A percentile compares a stretch with the other conserved stretches of the same genome.
phyloP scores from a whole-genome alignment of 2,329 filamentous ascomycete genomes.

The Teratosphaeriaceae sp. region DNA sequence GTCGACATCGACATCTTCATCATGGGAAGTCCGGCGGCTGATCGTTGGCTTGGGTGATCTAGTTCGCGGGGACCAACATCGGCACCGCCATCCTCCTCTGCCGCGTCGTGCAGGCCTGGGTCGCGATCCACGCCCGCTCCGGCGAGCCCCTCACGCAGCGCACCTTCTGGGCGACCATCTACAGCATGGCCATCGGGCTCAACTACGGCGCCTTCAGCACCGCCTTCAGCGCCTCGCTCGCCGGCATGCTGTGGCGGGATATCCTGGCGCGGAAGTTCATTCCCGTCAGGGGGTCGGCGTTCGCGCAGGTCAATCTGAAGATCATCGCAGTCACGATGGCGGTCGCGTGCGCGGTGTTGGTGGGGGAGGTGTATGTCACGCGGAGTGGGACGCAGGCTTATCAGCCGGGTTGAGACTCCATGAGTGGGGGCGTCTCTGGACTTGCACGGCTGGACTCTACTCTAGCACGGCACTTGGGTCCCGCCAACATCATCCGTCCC shows the following conservation, averaged over 20 bases:
- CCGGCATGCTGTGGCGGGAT: slow-evolving; percentile 65
- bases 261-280: slow-evolving; percentile 65
- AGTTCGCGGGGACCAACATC: slow-evolving; percentile 74
- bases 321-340: slow-evolving; percentile 65
- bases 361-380: slow-evolving; percentile 58
- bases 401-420: background rate
- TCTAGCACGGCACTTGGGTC: too few species aligned
- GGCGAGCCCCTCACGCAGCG: slow-evolving; percentile 51
- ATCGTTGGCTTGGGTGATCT: too few species aligned
- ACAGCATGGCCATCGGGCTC: slow-evolving; percentile 62
- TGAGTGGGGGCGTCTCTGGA: background rate
- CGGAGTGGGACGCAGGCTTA: slow-evolving; percentile 21
- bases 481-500: too few species aligned
- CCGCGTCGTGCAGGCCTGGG: slow-evolving; percentile 64
- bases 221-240: slow-evolving; percentile 64
- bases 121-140: slow-evolving; percentile 48
- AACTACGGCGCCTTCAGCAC: slow-evolving; percentile 71
- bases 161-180: slow-evolving; percentile 67
- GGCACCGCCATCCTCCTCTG: slow-evolving; percentile 68
- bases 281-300: slow-evolving; percentile 55
- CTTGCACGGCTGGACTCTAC: background rate
- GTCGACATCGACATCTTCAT: too few species aligned
- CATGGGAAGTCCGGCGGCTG: too few species aligned
- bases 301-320: slow-evolving; percentile 61
- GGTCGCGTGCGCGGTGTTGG: slow-evolving; percentile 54